phyloP scores from a whole-genome alignment of 495 filamentous ascomycete genomes.

The Neurospora sp. region DNA sequence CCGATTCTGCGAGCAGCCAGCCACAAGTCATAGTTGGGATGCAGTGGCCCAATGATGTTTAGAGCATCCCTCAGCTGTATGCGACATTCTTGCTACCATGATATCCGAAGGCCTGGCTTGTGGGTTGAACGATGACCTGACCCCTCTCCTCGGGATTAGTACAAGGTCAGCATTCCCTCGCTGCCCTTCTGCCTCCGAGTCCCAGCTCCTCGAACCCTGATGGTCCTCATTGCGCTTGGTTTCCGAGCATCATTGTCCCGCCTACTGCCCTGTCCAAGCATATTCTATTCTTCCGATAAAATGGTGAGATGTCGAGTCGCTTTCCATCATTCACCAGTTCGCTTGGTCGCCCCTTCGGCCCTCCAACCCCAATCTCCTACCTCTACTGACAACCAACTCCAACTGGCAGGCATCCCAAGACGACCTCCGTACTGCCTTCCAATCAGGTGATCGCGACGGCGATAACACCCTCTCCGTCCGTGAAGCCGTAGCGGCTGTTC shows the following conservation, averaged over 20 bases:
- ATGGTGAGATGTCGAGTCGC: not conserved
- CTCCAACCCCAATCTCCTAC: not conserved
- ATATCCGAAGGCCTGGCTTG: not conserved
- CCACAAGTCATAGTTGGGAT: not conserved
- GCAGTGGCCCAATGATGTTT: not conserved
- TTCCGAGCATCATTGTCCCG: not conserved
- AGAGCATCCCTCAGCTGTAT: not conserved
- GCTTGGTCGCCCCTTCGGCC: not conserved
- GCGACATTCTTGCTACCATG: not conserved
- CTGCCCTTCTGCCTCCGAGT: not conserved
- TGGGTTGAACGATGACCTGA: not conserved
- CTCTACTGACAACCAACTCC: not conserved
- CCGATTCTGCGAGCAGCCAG: not conserved
- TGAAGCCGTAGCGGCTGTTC: slow-evolving; percentile 6
- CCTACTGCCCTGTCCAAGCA: not conserved
- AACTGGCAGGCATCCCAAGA: slow-evolving; percentile 4
- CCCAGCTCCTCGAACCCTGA: not conserved
- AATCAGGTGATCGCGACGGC: slow-evolving; percentile 9
- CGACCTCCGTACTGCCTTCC: slow-evolving; percentile 9
- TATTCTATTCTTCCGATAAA: not conserved
- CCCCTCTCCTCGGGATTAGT: not conserved
- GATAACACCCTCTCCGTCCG: slow-evolving; percentile 10
- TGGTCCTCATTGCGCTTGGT: not conserved
- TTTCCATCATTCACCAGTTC: not conserved
- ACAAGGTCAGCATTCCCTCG: not conserved